Evolutionary conservation across 164 flowering plant species (phyloP).

Genomic region (Stephania japonica): DNA sequence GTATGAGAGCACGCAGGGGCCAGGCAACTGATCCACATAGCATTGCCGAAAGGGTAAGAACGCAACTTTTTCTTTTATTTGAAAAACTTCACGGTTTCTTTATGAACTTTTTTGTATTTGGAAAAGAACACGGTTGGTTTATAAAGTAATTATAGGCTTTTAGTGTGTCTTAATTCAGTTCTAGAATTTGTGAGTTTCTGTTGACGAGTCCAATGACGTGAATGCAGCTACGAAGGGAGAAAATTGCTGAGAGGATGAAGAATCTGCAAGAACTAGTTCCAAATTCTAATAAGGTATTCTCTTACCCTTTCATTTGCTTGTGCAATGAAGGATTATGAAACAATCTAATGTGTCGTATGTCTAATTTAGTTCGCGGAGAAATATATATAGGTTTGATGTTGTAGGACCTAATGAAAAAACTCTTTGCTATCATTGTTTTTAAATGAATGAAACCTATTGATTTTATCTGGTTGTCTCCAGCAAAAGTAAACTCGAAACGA

Average conservation of each 20-base stretch:
- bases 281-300: conserved; percentile 47
- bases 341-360: no score
- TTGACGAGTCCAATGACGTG: not conserved
- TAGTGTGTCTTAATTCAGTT: not conserved
- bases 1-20: conserved; percentile 54
- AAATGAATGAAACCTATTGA: not conserved
- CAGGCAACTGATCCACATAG: conserved; percentile 72
- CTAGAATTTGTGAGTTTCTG: not conserved
- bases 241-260: conserved; percentile 61
- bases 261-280: conserved; percentile 61
- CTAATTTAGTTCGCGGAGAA: no score
- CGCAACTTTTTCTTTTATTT: not conserved
- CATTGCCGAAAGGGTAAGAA: conserved; percentile 66
- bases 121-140: not conserved
- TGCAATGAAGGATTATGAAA: no score
- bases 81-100: not conserved
- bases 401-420: not conserved
- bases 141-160: not conserved
- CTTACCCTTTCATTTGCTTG: not conserved
- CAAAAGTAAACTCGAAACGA: not conserved
- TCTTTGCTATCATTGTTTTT: no score
- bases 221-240: conserved; percentile 55
- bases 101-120: not conserved
- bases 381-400: not conserved
- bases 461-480: not conserved